Conservation (phyloP, 179 eudicot genomes). For the Corrigiola litoralis region DNA sequence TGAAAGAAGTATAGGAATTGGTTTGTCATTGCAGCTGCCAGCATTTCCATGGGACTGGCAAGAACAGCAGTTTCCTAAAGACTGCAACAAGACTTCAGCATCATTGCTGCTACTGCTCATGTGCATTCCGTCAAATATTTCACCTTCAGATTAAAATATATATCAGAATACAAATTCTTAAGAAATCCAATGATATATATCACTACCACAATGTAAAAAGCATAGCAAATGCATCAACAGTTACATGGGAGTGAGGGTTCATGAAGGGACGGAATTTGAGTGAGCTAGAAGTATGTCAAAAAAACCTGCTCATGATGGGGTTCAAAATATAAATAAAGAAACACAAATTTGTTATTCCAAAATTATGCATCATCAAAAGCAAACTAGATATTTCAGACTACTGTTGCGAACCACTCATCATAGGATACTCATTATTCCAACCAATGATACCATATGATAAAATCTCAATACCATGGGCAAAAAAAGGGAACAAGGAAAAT, state of each 20-base stretch:
- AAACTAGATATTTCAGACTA: neutral
- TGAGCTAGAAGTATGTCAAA: too few relatives aligned
- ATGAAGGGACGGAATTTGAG: too few relatives aligned
- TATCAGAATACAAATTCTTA: slow-evolving; percentile 7
- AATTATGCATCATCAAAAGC: neutral
- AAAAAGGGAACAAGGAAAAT: neutral
- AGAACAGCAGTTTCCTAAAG: slow-evolving; percentile 51
- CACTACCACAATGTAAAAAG: neutral
- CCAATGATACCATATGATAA: neutral
- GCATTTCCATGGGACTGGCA: slow-evolving; percentile 39
- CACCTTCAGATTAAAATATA: slow-evolving; percentile 45
- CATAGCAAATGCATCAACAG: too few relatives aligned
- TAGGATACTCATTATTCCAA: neutral
- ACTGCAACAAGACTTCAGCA: slow-evolving; percentile 62
- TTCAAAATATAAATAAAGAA: too few relatives aligned
- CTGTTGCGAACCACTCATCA: neutral
- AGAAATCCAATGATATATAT: neutral
- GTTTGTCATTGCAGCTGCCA: slow-evolving; percentile 28
- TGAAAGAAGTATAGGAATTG: slow-evolving; percentile 74
- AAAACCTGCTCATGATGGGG: too few relatives aligned
- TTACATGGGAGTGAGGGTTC: too few relatives aligned
- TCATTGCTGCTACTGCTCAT: slow-evolving; percentile 63
- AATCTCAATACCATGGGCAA: neutral
- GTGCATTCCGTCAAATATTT: slow-evolving; percentile 78
- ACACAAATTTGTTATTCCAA: too few relatives aligned